These are phyloP conservation scores for Neocucurbitaria cava DNA, from an alignment of 2,329 filamentous ascomycete genomes.

Conservation along the genomic window DNA sequence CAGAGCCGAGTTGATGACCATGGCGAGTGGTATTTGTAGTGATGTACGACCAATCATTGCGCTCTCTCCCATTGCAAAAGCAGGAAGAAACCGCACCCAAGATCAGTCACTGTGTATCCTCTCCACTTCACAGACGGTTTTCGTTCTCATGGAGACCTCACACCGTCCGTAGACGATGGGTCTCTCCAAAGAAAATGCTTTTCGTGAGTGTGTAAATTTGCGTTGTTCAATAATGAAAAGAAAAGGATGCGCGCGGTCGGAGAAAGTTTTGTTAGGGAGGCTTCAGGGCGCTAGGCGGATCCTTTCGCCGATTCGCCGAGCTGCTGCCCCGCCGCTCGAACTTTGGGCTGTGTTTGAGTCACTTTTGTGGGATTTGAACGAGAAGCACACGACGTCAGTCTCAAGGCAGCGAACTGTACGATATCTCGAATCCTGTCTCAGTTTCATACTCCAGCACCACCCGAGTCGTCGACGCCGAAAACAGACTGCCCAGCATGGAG, in stretches of 20 bases:
- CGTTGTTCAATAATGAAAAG: slow-evolving; percentile 62
- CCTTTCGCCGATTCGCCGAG: slow-evolving; percentile 16
- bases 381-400: slow-evolving; percentile 16
- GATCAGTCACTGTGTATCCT: slow-evolving; percentile 57
- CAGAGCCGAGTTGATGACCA: neutral
- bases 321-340: slow-evolving; percentile 32
- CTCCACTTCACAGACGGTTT: slow-evolving; percentile 66
- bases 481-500: slow-evolving; percentile 46
- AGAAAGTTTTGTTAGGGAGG: slow-evolving; percentile 34
- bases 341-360: slow-evolving; percentile 43
- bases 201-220: slow-evolving; percentile 63
- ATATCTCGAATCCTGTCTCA: neutral
- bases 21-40: neutral
- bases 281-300: slow-evolving; percentile 19
- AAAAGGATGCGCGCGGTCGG: slow-evolving; percentile 37
- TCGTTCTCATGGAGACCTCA: slow-evolving; percentile 62
- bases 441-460: neutral
- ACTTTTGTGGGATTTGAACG: slow-evolving; percentile 39
- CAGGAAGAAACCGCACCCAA: slow-evolving; percentile 65
- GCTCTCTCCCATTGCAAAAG: slow-evolving; percentile 60
- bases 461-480: slow-evolving; percentile 1
- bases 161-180: slow-evolving; percentile 46
- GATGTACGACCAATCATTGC: slow-evolving; percentile 67
- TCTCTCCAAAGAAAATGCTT: slow-evolving; percentile 64
- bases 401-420: slow-evolving; percentile 9